Evolutionary conservation across 176 grass and related monocot genomes (phyloP), one percentile per base, ranked within the genome.

Genomic region (Musa acuminata): DNA sequence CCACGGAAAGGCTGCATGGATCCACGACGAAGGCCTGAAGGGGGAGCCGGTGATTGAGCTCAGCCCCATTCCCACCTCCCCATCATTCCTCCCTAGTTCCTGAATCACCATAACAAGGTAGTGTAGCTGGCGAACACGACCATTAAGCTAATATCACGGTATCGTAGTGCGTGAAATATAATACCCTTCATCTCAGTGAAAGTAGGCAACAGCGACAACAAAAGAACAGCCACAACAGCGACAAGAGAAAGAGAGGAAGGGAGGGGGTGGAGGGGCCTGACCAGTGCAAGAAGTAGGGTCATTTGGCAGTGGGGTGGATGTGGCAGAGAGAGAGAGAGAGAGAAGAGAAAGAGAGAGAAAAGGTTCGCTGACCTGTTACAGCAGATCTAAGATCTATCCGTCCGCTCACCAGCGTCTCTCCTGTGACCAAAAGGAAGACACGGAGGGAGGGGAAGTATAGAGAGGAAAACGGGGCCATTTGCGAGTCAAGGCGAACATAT

Each of bases 321-420:
- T 81, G 64, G 72, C 65, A 49, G 60, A 23, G 13, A 75, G 73
- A 48, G 23, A 63, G 20, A 55, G 81, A 83, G 35, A 53, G 65
- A 83, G 51, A 77, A 55, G 27, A 17, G 9, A 13, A 16, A 58
- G 13, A 26, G 12, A 19, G 73, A 70, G 64, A 51, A 23, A 19
- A 21, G 22, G 57, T 17, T 13, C 35, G 35, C 64, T 78, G 81
- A 63, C 67, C 74, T 75, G 75, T 43, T 43, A 6, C 67, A 73
- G 75, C 72, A 80, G 82, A 87, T 87, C 82, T 78, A 67, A 78
- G 85, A 91, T 85, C 89, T 76, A 80, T 84, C 82, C 22, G 35
- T 43, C 35, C 35, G 35, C 35, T 43, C 35, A 43, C 35, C 4
- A 43, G 35, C 35, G 35, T 43, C 35, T 43, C 67, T 52, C 13